Evolutionary conservation across 805 yeast species (phyloP).

Genomic region (Wickerhamiella cacticola): DNA sequence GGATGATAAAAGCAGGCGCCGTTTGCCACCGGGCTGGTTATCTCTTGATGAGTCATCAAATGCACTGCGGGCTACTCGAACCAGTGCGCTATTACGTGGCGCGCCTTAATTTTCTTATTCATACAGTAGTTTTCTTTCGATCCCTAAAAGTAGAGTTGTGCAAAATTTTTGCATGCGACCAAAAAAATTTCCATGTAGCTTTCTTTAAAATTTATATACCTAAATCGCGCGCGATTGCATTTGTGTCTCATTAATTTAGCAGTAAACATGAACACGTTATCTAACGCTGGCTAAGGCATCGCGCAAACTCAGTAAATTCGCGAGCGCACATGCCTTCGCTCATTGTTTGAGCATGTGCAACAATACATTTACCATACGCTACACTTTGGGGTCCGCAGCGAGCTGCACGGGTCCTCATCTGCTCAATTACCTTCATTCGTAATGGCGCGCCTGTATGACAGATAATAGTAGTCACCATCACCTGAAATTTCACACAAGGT

Average conservation of each 20-base stretch:
- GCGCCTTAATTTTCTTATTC: too few relatives aligned
- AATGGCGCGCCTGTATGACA: background rate
- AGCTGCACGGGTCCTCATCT: constrained; percentile 18
- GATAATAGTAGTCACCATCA: background rate
- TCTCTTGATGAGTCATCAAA: background rate
- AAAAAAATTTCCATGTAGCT: too few relatives aligned
- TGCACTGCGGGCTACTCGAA: background rate
- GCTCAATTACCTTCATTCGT: constrained; percentile 14
- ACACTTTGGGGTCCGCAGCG: constrained; percentile 18
- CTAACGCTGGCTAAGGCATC: constrained; percentile 15
- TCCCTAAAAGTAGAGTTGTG: too few relatives aligned
- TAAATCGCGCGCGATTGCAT: too few relatives aligned
- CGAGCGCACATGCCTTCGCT: constrained; percentile 18
- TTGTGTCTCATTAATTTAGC: too few relatives aligned
- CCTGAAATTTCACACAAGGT: background rate
- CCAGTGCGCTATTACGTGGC: background rate
- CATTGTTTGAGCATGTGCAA: constrained; percentile 19
- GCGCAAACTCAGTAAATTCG: constrained; percentile 18
- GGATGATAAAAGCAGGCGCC: background rate
- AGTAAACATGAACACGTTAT: too few relatives aligned
- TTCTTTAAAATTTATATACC: too few relatives aligned
- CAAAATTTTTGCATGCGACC: too few relatives aligned
- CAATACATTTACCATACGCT: constrained; percentile 20
- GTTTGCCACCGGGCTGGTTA: constrained; percentile 8
- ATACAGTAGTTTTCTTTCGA: too few relatives aligned